phyloP scores from a whole-genome alignment of 768 basidiomycete species.

The Stropharia rugosoannulata region DNA sequence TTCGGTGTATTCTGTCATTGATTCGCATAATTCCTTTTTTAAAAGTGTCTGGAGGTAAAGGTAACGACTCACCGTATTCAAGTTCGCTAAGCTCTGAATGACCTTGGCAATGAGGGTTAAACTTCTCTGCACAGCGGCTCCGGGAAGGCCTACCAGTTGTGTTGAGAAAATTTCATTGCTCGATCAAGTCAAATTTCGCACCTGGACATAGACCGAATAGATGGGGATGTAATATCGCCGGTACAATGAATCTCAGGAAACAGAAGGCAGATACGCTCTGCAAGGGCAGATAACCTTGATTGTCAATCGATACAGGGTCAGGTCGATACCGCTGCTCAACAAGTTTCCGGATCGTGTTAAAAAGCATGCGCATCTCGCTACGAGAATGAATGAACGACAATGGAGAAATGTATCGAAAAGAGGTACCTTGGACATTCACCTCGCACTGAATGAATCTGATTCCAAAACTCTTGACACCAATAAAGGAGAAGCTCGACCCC shows the following conservation, averaged over 20 bases:
- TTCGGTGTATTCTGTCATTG: slow-evolving; percentile 56
- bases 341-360: slow-evolving; percentile 66
- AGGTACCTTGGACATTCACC: slow-evolving; percentile 75
- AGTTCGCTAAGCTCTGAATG: slow-evolving; percentile 86
- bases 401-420: background rate
- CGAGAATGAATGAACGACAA: slow-evolving; percentile 7
- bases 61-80: slow-evolving; percentile 58
- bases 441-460: slow-evolving; percentile 72
- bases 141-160: slow-evolving; percentile 57
- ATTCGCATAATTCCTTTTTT: background rate
- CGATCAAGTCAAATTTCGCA: slow-evolving; percentile 26
- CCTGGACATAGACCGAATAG: slow-evolving; percentile 78
- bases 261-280: slow-evolving; percentile 89
- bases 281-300: slow-evolving; percentile 60
- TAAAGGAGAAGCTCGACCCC: slow-evolving; percentile 68
- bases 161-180: slow-evolving; percentile 5
- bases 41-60: background rate
- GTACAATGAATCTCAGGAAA: slow-evolving; percentile 88
- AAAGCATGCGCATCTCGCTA: slow-evolving; percentile 74
- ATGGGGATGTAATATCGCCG: slow-evolving; percentile 87
- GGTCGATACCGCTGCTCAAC: slow-evolving; percentile 66
- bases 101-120: slow-evolving; percentile 85
- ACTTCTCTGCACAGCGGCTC: slow-evolving; percentile 68
- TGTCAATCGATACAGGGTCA: slow-evolving; percentile 37
- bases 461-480: slow-evolving; percentile 84